Evolutionary conservation across 768 basidiomycete species (phyloP).

Genomic region (Sarcomyxa edulis): DNA sequence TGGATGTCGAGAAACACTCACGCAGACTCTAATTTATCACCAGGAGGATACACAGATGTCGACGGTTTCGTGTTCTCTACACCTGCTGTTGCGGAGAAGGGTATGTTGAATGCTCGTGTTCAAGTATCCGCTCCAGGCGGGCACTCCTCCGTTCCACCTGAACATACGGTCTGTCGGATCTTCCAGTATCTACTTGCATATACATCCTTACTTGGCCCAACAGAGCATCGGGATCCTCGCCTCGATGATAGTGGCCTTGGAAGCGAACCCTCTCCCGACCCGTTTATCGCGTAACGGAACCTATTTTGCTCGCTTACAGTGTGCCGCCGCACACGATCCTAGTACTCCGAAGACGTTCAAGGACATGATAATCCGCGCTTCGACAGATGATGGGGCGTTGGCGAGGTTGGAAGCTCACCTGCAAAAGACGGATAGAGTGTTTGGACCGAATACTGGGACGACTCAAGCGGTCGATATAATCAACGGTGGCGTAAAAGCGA

Average conservation of each 20-base stretch:
- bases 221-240: conserved; percentile 58
- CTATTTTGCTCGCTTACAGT: too few species aligned
- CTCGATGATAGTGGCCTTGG: conserved; percentile 42
- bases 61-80: conserved; percentile 35
- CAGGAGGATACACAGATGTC: conserved; percentile 11
- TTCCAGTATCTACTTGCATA: background rate
- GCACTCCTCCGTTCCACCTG: conserved; percentile 59
- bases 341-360: conserved; percentile 30
- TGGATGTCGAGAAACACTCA: too few species aligned
- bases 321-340: conserved; percentile 43
- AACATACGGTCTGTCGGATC: conserved; percentile 54
- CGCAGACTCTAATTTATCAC: background rate
- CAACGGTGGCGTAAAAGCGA: conserved; percentile 40
- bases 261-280: conserved; percentile 32
- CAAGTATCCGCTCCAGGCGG: conserved; percentile 51
- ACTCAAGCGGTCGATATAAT: conserved; percentile 56
- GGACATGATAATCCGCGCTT: conserved; percentile 26
- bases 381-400: conserved; percentile 32
- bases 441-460: conserved; percentile 33
- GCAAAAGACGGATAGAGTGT: conserved; percentile 14
- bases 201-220: background rate
- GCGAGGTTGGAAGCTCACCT: conserved; percentile 31
- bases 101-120: conserved; percentile 33
- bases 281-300: too few species aligned
- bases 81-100: conserved; percentile 48